Conservation (phyloP, 2,329 filamentous ascomycete species). For the Fusarium nurragi region DNA sequence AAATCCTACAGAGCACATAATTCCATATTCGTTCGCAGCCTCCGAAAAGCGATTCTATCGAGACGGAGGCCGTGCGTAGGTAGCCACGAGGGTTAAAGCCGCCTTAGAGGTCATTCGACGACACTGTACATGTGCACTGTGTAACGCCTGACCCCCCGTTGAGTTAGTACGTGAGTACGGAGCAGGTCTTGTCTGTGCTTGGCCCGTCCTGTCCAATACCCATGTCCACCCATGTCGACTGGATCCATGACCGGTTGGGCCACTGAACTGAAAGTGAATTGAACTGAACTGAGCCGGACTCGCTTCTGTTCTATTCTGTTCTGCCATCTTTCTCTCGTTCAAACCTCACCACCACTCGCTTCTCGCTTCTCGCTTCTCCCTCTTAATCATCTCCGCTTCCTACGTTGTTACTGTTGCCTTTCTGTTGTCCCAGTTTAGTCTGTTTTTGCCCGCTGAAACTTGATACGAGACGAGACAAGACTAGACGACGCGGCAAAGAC, state of each 20-base stretch:
- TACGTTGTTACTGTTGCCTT: conserved; percentile 32
- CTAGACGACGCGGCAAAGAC: not conserved
- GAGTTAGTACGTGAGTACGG: not conserved
- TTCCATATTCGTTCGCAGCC: conserved; percentile 20
- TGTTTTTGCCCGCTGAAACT: conserved; percentile 11
- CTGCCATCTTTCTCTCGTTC: conserved; percentile 34
- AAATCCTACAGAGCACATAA: no score
- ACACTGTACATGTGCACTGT: conserved; percentile 39
- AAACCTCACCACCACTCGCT: conserved; percentile 40
- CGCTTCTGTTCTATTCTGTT: conserved; percentile 27
- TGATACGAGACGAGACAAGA: not conserved
- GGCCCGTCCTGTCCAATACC: conserved; percentile 9
- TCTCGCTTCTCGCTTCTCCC: conserved; percentile 23
- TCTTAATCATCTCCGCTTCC: conserved; percentile 37
- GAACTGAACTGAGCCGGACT: conserved; percentile 8
- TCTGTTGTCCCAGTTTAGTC: conserved; percentile 24
- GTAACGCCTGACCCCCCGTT: conserved; percentile 30
- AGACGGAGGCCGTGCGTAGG: conserved; percentile 39
- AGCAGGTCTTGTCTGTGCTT: conserved; percentile 20
- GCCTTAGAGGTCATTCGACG: conserved; percentile 2
- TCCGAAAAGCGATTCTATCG: conserved; percentile 25
- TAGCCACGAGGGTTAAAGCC: conserved; percentile 15
- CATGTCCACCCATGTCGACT: conserved; percentile 19
- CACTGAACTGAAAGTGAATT: conserved; percentile 9
- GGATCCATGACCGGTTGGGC: conserved; percentile 28